Evolutionary conservation across 805 yeast species (phyloP).

Genomic region (Yamadazyma kitorensis): DNA sequence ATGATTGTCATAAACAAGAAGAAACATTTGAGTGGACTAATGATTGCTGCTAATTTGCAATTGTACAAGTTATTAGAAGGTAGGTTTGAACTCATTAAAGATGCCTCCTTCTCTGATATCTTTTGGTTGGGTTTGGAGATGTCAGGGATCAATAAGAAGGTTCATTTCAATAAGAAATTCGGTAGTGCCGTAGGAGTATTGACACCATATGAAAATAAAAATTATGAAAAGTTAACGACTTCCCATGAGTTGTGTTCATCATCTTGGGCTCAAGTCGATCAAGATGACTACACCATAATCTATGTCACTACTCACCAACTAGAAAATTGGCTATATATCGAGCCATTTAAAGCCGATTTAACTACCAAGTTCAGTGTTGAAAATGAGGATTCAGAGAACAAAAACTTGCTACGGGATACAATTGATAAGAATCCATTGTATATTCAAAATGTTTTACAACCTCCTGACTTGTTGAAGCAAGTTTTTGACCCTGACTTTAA

Average conservation of each 20-base stretch:
- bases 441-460: constrained; percentile 22
- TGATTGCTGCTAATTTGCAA: constrained; percentile 25
- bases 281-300: constrained; percentile 22
- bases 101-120: constrained; percentile 20
- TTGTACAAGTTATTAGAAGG: constrained; percentile 18
- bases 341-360: constrained; percentile 14
- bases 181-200: constrained; percentile 30
- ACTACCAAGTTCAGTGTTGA: constrained; percentile 14
- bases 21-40: constrained; percentile 24
- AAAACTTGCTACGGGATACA: not conserved
- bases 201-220: constrained; percentile 26
- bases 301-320: constrained; percentile 35
- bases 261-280: constrained; percentile 35
- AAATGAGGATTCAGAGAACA: not conserved
- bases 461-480: constrained; percentile 20
- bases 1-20: constrained; percentile 27
- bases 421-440: constrained; percentile 20
- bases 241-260: constrained; percentile 35
- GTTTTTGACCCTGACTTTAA: constrained; percentile 14
- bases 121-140: constrained; percentile 36
- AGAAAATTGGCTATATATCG: constrained; percentile 24
- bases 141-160: constrained; percentile 19
- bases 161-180: constrained; percentile 23
- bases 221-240: constrained; percentile 15
- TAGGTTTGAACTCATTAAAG: constrained; percentile 15